Evolutionary conservation across 1,284 basidiomycete genomes (phyloP), one percentile per base, ranked within the genome.

Genomic region (Anthracocystis panici-leucophaei): DNA sequence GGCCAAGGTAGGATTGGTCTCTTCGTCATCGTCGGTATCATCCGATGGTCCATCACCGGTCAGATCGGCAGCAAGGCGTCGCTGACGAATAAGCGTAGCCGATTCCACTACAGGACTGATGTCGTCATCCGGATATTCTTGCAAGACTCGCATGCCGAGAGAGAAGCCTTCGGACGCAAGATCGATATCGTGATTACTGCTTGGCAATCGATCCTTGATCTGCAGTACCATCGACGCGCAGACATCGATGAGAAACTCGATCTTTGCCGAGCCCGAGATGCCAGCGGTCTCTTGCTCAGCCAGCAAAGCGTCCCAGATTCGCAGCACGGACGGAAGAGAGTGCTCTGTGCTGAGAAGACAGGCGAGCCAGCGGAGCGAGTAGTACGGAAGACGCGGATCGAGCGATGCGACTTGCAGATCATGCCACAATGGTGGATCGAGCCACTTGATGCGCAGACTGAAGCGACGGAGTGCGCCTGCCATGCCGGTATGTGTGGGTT

Each of bases 291-390:
- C 69, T 29, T 79, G 66, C 58, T 85, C 79, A 2, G 81, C 72
- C 11, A 85, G 59, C 11, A 85, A 51, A 2, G 77, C 77, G 51
- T 85, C 83, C 83, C 83, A 85, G 20, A 84, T 56, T 8, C 74
- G 65, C 44, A 78, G 49, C n/a, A 84, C 77, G 2, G 78, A 79
- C 0, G 75, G 78, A 7, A 80, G 56, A 1, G 80, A 73, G 14
- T 84, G 71, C 57, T 84, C 81, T 10, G 81, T 80, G 62, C 81
- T 78, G 33, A 81, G 59, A 1, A 84, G 56, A 38, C 81, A 83
- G 3, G 79, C 79, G 23, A 85, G 69, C 82, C 83, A 85, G 11
- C 83, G 74, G 21, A 84, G 73, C 21, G 83, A 81, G 51, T 82
- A 85, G 69, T 82, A 84, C 1, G 83, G 82, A 11, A 79, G 58